A percentile compares a stretch with the other conserved stretches of the same genome.
Conservation (phyloP, 495 filamentous ascomycete genomes). For the Xylaria cubensis region DNA sequence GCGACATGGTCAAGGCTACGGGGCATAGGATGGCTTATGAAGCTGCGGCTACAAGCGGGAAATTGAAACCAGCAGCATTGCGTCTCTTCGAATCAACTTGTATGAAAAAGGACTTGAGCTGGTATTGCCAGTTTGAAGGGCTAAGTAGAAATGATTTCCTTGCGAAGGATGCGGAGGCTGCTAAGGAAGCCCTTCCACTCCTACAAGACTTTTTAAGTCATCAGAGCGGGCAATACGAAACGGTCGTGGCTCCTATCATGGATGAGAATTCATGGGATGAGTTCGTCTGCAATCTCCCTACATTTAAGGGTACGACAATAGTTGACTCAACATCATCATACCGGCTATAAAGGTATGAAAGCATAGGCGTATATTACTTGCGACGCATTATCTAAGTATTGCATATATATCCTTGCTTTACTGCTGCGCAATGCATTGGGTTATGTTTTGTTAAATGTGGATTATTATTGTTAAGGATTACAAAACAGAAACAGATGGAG, state of each 20-base stretch:
- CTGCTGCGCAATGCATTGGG: not conserved
- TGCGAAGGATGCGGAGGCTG: not conserved
- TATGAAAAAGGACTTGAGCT: conserved; percentile 41
- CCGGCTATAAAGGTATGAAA: not conserved
- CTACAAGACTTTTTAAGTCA: conserved; percentile 7
- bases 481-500: no score
- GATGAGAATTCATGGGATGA: conserved; percentile 23
- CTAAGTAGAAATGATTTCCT: conserved; percentile 17
- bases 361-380: not conserved
- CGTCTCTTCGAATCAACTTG: conserved; percentile 42
- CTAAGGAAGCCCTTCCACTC: conserved; percentile 7
- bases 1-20: conserved; percentile 40
- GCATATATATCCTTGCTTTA: not conserved
- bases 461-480: not conserved
- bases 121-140: conserved; percentile 35
- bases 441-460: not conserved
- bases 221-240: not conserved
- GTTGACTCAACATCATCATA: not conserved
- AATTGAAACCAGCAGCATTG: conserved; percentile 37
- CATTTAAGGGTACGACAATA: not conserved
- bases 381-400: not conserved
- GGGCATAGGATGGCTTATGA: conserved; percentile 50
- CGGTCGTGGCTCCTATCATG: conserved; percentile 16
- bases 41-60: conserved; percentile 32
- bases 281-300: conserved; percentile 24